Evolutionary conservation across 495 filamentous ascomycete genomes (phyloP).

Genomic region (Annulohypoxylon maeteangense): DNA sequence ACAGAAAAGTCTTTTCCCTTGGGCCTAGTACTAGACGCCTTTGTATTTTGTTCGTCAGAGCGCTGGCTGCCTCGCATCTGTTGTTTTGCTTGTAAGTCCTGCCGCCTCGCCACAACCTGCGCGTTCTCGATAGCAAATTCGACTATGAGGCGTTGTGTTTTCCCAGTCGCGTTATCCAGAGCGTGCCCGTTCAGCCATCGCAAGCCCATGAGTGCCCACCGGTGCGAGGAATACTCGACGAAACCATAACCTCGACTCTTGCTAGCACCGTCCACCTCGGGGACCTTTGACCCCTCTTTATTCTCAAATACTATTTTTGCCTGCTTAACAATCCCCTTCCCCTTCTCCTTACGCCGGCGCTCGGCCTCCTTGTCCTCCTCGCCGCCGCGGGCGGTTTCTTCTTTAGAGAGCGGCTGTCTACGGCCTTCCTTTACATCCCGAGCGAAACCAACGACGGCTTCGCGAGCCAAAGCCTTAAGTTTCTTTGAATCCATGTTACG

Average conservation of each 20-base stretch:
- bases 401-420: conserved; percentile 82
- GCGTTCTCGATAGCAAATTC: conserved; percentile 99
- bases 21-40: background rate
- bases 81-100: conserved; percentile 73
- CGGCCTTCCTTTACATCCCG: conserved; percentile 80
- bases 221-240: conserved; percentile 94
- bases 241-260: conserved; percentile 95
- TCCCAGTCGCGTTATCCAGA: conserved; percentile 59
- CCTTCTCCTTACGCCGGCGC: conserved; percentile 76
- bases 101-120: conserved; percentile 84
- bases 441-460: conserved; percentile 93
- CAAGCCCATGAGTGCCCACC: conserved; percentile 94
- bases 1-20: conserved; percentile 48
- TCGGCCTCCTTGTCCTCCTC: conserved; percentile 84
- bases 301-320: conserved; percentile 95
- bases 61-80: conserved; percentile 13
- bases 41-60: background rate
- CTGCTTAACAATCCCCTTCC: conserved; percentile 94
- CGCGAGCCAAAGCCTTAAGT: conserved; percentile 87
- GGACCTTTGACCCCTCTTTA: conserved; percentile 79
- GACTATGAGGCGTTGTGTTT: conserved; percentile 77
- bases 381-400: conserved; percentile 81
- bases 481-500: conserved; percentile 85
- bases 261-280: conserved; percentile 73
- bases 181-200: conserved; percentile 91